Conservation (phyloP, 495 filamentous ascomycete genomes). For the Hypoxylon rickii region DNA sequence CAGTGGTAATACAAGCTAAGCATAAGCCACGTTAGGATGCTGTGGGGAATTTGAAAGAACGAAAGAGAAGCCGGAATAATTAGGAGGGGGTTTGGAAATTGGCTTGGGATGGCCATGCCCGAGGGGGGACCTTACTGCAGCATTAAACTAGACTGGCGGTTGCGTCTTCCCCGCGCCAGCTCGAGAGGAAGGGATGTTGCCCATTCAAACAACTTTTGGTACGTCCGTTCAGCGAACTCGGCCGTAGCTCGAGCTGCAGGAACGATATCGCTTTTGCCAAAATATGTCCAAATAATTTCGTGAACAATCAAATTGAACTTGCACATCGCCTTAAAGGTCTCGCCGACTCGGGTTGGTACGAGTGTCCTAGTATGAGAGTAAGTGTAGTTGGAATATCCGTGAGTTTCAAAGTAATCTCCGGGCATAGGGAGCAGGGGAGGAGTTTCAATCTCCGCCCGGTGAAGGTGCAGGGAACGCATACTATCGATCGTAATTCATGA, state of each 20-base stretch:
- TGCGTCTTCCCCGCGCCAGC: constrained; percentile 26
- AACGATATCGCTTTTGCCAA: constrained; percentile 15
- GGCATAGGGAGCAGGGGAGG: constrained; percentile 33
- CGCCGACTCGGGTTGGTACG: constrained; percentile 1
- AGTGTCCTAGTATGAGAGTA: neutral
- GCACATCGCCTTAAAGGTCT: constrained; percentile 24
- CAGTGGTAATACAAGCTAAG: constrained; percentile 35
- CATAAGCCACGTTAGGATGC: constrained; percentile 8
- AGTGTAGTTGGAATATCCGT: constrained; percentile 2
- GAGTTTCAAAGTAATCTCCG: constrained; percentile 15
- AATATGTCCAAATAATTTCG: constrained; percentile 31
- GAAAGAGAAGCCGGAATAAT: neutral
- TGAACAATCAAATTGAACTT: constrained; percentile 26
- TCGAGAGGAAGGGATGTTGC: constrained; percentile 23
- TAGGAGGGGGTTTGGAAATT: neutral
- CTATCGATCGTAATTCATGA: constrained; percentile 10
- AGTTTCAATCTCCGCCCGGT: constrained; percentile 27
- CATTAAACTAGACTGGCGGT: constrained; percentile 24
- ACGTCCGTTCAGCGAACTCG: constrained; percentile 27
- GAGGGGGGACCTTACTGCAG: constrained; percentile 31
- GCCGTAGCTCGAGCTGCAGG: constrained; percentile 25
- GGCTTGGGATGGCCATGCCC: too few relatives aligned
- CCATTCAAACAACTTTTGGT: constrained; percentile 27
- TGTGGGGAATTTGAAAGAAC: neutral
- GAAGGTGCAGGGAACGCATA: constrained; percentile 29